Evolutionary conservation across 768 basidiomycete species (phyloP).

Genomic region (Gloeophyllum trabeum): DNA sequence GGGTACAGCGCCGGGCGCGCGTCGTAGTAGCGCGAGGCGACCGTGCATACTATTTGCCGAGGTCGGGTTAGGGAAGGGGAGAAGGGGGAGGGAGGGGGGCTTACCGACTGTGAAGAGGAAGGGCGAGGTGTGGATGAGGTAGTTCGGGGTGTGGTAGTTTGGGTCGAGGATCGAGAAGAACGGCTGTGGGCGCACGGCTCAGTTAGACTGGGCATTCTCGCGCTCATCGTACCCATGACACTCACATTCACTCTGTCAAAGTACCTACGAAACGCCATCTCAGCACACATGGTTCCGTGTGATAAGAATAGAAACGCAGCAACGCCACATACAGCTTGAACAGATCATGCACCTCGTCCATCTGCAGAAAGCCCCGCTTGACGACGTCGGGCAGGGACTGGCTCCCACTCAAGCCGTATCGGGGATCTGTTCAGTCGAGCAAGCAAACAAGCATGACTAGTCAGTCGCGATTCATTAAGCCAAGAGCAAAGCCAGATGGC

Average conservation of each 20-base stretch:
- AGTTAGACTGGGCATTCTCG: slow-evolving; percentile 16
- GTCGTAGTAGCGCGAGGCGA: slow-evolving; percentile 47
- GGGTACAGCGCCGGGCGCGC: slow-evolving; percentile 36
- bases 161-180: slow-evolving; percentile 42
- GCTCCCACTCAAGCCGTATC: slow-evolving; percentile 11
- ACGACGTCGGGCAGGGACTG: slow-evolving; percentile 30
- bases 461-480: neutral
- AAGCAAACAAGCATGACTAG: neutral
- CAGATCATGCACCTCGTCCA: slow-evolving; percentile 37
- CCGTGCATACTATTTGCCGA: slow-evolving; percentile 60
- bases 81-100: no score
- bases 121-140: slow-evolving; percentile 33
- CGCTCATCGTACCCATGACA: slow-evolving; percentile 1
- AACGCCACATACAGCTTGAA: slow-evolving; percentile 35
- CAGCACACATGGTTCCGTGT: neutral
- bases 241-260: slow-evolving; percentile 37
- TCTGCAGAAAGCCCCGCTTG: slow-evolving; percentile 34
- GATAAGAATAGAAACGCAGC: slow-evolving; percentile 1
- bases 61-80: no score
- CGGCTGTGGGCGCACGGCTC: slow-evolving; percentile 24
- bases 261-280: slow-evolving; percentile 21
- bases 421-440: slow-evolving; percentile 7
- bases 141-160: slow-evolving; percentile 33
- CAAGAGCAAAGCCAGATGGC: neutral
- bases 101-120: slow-evolving; percentile 44